Conservation (phyloP, 2,329 filamentous ascomycete species). For the Hypoxylon sp. region DNA sequence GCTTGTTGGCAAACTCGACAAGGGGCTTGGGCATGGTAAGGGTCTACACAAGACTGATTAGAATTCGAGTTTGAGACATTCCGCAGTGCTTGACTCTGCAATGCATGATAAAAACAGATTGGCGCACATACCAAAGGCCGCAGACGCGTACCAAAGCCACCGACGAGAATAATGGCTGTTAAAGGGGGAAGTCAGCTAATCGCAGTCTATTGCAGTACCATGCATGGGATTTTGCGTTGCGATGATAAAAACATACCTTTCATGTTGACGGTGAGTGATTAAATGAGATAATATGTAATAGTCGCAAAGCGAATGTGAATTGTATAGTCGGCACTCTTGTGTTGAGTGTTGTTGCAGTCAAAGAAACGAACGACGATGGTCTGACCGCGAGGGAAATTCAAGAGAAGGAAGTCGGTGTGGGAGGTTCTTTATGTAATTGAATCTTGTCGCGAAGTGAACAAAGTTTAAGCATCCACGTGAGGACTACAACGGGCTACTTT, state of each 20-base stretch:
- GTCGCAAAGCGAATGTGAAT: slow-evolving; percentile 34
- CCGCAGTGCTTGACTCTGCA: slow-evolving; percentile 20
- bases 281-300: slow-evolving; percentile 14
- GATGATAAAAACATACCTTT: slow-evolving; percentile 57
- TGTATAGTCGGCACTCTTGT: slow-evolving; percentile 12
- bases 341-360: slow-evolving; percentile 20
- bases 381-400: slow-evolving; percentile 28
- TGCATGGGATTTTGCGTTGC: not conserved
- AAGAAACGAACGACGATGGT: slow-evolving; percentile 37
- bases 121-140: slow-evolving; percentile 84
- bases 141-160: slow-evolving; percentile 97
- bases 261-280: slow-evolving; percentile 52
- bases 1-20: slow-evolving; percentile 98
- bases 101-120: slow-evolving; percentile 18
- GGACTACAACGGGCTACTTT: not conserved
- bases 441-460: slow-evolving; percentile 23
- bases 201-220: slow-evolving; percentile 40
- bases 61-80: slow-evolving; percentile 37
- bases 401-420: slow-evolving; percentile 25
- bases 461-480: slow-evolving; percentile 6
- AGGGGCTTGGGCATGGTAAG: slow-evolving; percentile 97
- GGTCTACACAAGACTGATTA: slow-evolving; percentile 71
- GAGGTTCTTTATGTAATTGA: slow-evolving; percentile 8
- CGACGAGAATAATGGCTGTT: slow-evolving; percentile 96
- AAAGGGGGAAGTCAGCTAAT: slow-evolving; percentile 28